These are phyloP conservation scores for Firmiana major DNA, from an alignment of 345 rosid genomes.

Conservation along the genomic window DNA sequence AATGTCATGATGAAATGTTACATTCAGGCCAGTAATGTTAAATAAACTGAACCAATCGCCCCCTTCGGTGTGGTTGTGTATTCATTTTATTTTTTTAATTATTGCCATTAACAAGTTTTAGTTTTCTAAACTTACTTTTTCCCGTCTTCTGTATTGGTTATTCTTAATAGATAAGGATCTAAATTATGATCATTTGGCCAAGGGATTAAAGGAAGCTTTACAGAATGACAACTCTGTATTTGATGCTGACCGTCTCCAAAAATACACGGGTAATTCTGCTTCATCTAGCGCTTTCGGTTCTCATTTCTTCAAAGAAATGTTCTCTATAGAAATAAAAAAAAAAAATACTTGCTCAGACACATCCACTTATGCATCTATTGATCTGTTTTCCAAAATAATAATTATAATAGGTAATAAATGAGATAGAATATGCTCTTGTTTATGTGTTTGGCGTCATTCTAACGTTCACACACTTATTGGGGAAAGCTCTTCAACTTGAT, in stretches of 20 bases:
- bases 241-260: slow-evolving; percentile 67
- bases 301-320: not conserved
- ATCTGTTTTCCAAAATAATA: not conserved
- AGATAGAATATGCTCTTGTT: not conserved
- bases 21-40: no score
- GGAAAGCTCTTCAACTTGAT: not conserved
- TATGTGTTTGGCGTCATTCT: not conserved
- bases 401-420: not conserved
- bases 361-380: not conserved
- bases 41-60: no score
- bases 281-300: not conserved
- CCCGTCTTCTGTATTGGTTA: not conserved
- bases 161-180: slow-evolving; percentile 49
- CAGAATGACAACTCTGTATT: slow-evolving; percentile 59
- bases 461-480: not conserved
- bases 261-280: slow-evolving; percentile 48
- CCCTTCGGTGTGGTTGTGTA: not conserved
- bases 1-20: no score
- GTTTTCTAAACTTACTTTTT: not conserved
- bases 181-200: slow-evolving; percentile 58
- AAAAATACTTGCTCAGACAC: not conserved
- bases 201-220: slow-evolving; percentile 65
- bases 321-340: not conserved
- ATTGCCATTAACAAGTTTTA: not conserved
- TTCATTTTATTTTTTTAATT: not conserved